Base-by-base conservation (phyloP, 2,329 filamentous ascomycete species). In the Sphaceloma murrayae region DNA sequence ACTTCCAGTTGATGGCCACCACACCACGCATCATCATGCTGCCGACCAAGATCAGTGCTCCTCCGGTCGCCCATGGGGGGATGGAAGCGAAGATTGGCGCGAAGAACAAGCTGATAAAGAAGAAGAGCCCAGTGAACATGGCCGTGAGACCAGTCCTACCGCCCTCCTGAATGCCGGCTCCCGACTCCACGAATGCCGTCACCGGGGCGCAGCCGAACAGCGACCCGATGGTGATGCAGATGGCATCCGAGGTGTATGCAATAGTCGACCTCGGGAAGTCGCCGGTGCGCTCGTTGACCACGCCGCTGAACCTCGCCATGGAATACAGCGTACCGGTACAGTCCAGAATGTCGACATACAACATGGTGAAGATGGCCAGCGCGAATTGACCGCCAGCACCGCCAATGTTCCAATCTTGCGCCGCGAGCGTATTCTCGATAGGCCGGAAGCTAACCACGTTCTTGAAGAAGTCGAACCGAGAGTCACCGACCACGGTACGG, bases 291-390 rank as follows among this genome's bases (percentile, higher is more conserved):
- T 85, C 81, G 53, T 94, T 83, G 57, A 93, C 80, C 46, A 83
- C 76, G 33, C 83, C 78, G 52, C 80, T 81, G 62, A 89, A 91
- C 21, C 81, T 79, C 13, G 86, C 86, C 85, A 94, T 93, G 14
- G 84, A 84, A 66, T 93, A 94, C 48, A 93, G 67, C 1, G 85
- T 93, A 54, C 85, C 86, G 0, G 86, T 94, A 52, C 78, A 80
- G 62, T 93, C 86, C 33, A 94, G 75, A 49, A 94, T 89, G 56
- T 94, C 86, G 52, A 93, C 85, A 56, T 94, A 93, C 16, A 93
- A 71, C 66, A 94, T 93, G 2, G 86, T 93, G 61, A 93, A 80
- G 51, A 93, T 77, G 0, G 86, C 86, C 39, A 91, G 70, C 19
- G 81, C 83, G 56, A 93, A 93, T 56, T 91, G 80, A 3, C 77